These are phyloP conservation scores for Irpex rosettiformis DNA, from an alignment of 1,284 basidiomycete species.

Conservation along the genomic window DNA sequence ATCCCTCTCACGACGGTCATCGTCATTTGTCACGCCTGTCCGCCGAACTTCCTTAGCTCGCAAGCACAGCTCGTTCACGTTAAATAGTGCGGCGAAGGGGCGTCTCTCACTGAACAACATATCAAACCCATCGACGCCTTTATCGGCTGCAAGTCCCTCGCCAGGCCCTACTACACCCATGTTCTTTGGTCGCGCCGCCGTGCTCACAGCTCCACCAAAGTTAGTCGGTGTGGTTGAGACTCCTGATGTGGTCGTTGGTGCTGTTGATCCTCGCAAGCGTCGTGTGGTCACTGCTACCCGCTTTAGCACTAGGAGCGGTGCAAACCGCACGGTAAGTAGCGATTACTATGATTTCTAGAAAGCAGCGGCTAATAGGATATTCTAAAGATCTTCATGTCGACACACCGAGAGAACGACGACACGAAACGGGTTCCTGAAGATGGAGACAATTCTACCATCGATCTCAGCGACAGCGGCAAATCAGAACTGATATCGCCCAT, in stretches of 20 bases:
- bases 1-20: slow-evolving; percentile 31
- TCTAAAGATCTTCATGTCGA: slow-evolving; percentile 71
- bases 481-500: slow-evolving; percentile 33
- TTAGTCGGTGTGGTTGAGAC: slow-evolving; percentile 79
- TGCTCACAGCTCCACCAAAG: slow-evolving; percentile 75
- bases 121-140: slow-evolving; percentile 34
- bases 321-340: slow-evolving; percentile 65
- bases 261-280: slow-evolving; percentile 77
- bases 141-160: slow-evolving; percentile 40
- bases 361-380: neutral
- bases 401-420: slow-evolving; percentile 59
- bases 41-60: slow-evolving; percentile 44
- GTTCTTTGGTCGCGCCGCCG: slow-evolving; percentile 62
- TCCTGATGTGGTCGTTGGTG: slow-evolving; percentile 78
- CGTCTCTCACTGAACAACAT: slow-evolving; percentile 29
- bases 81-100: slow-evolving; percentile 17
- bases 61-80: slow-evolving; percentile 17
- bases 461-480: slow-evolving; percentile 16
- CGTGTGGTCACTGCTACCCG: slow-evolving; percentile 82
- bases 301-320: slow-evolving; percentile 78
- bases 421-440: slow-evolving; percentile 19
- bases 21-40: slow-evolving; percentile 43
- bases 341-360: neutral
- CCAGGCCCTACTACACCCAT: slow-evolving; percentile 43
- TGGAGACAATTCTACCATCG: slow-evolving; percentile 29